Evolutionary conservation across 192 early-diverging fungal genomes (phyloP).

Genomic region (Phlyctochytrium arcticum): DNA sequence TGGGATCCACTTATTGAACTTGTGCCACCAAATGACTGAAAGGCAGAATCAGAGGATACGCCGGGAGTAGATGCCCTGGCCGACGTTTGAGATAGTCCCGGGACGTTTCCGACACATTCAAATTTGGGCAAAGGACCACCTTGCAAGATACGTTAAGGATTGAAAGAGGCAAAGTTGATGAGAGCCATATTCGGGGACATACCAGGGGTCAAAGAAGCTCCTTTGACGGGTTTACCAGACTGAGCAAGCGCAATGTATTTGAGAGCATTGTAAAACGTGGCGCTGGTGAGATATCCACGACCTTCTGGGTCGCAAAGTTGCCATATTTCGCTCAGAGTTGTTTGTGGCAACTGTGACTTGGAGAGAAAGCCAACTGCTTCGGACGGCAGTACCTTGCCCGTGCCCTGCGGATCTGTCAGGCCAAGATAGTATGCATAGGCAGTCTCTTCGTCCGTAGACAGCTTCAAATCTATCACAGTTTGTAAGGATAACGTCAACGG

Average conservation of each 20-base stretch:
- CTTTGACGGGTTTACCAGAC: conserved; percentile 55
- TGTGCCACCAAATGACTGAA: too few relatives aligned
- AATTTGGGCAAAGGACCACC: too few relatives aligned
- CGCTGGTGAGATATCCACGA: conserved; percentile 67
- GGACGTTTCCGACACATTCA: too few relatives aligned
- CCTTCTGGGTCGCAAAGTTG: conserved; percentile 73
- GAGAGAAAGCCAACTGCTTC: conserved; percentile 37
- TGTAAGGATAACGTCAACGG: too few relatives aligned
- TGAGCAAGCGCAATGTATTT: conserved; percentile 89
- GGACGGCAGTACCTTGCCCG: conserved; percentile 21
- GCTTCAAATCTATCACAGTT: not conserved
- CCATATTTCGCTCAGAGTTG: conserved; percentile 68
- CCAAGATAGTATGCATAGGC: conserved; percentile 31
- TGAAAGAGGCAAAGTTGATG: too few relatives aligned
- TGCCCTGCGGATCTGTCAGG: conserved; percentile 23
- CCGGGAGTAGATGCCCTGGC: too few relatives aligned
- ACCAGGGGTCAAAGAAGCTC: conserved; percentile 50
- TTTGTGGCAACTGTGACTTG: conserved; percentile 39
- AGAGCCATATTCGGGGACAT: too few relatives aligned
- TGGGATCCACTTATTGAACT: conserved; percentile 12
- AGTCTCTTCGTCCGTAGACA: conserved; percentile 23
- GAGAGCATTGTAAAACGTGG: conserved; percentile 73
- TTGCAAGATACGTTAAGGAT: too few relatives aligned
- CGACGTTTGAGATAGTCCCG: too few relatives aligned
- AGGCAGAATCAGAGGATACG: conserved; percentile 23